Evolutionary conservation across 192 early-diverging fungal species (phyloP), one percentile per base, ranked within the genome.

Genomic region (Backusella psychrophila): DNA sequence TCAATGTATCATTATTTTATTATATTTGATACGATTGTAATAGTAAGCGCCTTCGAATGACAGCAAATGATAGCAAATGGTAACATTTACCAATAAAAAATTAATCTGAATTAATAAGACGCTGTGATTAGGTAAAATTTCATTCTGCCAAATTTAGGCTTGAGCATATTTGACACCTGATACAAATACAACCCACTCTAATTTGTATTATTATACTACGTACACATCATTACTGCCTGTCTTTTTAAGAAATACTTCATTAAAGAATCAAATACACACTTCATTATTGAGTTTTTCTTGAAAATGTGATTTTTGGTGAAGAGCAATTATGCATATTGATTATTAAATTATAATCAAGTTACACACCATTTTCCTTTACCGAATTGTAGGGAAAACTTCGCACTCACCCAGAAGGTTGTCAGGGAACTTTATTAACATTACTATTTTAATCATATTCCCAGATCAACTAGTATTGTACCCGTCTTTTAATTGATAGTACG

Each of bases 161-260:
- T 63, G 11, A 14, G 1, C 21, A 29, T 63, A 63, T 29, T 63
- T 63, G 56, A 63, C 56, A 63, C 56, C 56, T 63, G 56, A 63
- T 63, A 14, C 23, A 29, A 63, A 63, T 5, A 14, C 26, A 29
- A 26, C 26, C 26, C 11, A 29, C 9, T 63, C 26, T 63, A 12
- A 4, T 23, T 29, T 63, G 23, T 63, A 49, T 49, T 63, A 63
- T 63, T 63, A 29, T 8, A 63, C 23, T 15, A 8, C 21, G 19
- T 29, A 29, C 8, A 63, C 1, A 56, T 26, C 56, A 63, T 63
- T 63, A 63, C 8, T 63, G 21, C 21, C 56, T 29, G 21, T 63
- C 56, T 63, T 63, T 63, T 63, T 63, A 63, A 63, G 56, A 63
- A 63, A 63, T 63, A 29, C 56, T 63, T 63, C 56, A 63, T 63